A percentile compares a stretch with the other conserved stretches of the same genome.
phyloP scores from a whole-genome alignment of 2,329 filamentous ascomycete species.

The Leptographium procerum region DNA sequence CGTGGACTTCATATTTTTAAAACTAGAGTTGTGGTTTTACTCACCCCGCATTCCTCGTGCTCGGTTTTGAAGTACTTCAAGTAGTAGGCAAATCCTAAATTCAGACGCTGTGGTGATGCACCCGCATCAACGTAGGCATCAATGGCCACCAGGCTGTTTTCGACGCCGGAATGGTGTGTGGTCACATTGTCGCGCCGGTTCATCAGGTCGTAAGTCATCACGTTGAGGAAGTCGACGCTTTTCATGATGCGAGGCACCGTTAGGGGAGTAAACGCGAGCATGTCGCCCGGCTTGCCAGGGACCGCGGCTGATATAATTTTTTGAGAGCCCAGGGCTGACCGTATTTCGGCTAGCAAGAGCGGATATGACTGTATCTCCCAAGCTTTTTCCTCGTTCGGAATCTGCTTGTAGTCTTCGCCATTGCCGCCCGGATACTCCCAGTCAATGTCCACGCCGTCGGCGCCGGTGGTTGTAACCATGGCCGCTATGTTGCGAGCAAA shows the following conservation, averaged over 20 bases:
- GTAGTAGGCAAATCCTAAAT: conserved; percentile 59
- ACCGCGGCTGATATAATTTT: conserved; percentile 58
- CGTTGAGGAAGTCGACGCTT: conserved; percentile 54
- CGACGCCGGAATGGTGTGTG: conserved; percentile 50
- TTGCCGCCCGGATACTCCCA: conserved; percentile 57
- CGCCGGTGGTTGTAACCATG: conserved; percentile 50
- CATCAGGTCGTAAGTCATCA: conserved; percentile 65
- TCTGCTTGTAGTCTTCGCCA: conserved; percentile 54
- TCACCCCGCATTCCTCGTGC: conserved; percentile 23
- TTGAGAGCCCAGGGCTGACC: conserved; percentile 40
- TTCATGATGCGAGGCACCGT: conserved; percentile 47
- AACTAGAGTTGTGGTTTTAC: not conserved
- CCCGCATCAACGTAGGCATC: conserved; percentile 49
- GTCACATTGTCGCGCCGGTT: conserved; percentile 59
- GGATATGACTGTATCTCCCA: conserved; percentile 53
- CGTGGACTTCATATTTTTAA: not conserved
- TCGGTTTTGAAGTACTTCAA: conserved; percentile 54
- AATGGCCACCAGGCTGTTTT: conserved; percentile 41
- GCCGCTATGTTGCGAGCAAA: conserved; percentile 54
- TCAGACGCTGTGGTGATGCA: conserved; percentile 42
- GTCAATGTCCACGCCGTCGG: conserved; percentile 57
- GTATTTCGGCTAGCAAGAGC: conserved; percentile 46
- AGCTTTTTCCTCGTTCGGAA: conserved; percentile 45
- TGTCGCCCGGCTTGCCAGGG: conserved; percentile 49
- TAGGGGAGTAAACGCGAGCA: conserved; percentile 52